Base-by-base conservation (phyloP, 192 early-diverging fungal species). In the Chytriomyces hyalinus region DNA sequence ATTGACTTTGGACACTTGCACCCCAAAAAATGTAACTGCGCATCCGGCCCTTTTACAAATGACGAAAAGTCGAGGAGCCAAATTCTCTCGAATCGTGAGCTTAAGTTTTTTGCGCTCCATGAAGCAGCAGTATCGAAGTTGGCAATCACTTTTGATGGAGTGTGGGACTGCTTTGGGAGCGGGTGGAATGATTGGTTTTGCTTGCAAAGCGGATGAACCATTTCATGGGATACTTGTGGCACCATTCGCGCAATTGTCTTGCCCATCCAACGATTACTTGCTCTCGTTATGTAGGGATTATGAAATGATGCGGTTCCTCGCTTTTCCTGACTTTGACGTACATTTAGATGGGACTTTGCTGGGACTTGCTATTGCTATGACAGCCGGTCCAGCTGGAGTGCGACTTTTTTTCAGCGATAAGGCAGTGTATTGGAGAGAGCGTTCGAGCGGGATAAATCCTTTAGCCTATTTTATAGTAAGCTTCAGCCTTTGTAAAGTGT, bases 341-440 rank as follows among this genome's bases (percentile, higher is more conserved):
- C 13, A 15, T 60, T 20, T 17, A 51, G 62, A 66, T 50, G 76
- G 76, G 13, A 77, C 67, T 15, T 36, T 77, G 5, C 10, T 68
- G 1, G 76, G 76, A 15, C 49, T 75, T 43, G 36, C 81, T n/a
- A 66, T 74, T 36, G 76, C 81, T 9, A 46, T 82, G 10, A 78
- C 81, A 49, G 77, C 63, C 15, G 69, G 70, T 11, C 77, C 81
- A 28, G 77, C 81, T 61, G 81, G 69, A 15, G 81, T 82, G 26
- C 49, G 73, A 51, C 50, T 82, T 6, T 82, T 82, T 75, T 49
- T 28, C 5, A 73, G 80, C 36, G 81, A 82, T 61, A 70, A 49
- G 44, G 43, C 59, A 13, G 76, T 83, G 3, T 81, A 65, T 50
- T 83, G 79, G 80, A 44, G 82, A 64, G 80, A 83, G 60, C 61